Evolutionary conservation across 495 filamentous ascomycete genomes (phyloP), one percentile per base, ranked within the genome.

Genomic region (Lepraria neglecta): DNA sequence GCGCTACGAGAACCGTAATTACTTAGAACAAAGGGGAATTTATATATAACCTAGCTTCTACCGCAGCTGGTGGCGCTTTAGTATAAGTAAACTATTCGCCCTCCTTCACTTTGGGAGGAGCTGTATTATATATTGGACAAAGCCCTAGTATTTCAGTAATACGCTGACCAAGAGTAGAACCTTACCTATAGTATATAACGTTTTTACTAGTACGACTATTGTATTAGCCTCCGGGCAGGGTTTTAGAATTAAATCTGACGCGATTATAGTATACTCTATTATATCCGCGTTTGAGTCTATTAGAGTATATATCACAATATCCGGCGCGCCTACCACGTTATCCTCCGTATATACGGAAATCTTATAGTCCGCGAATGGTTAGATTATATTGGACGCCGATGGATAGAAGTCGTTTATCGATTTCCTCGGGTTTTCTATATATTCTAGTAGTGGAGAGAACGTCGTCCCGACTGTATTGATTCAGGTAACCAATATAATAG

Each of bases 121-220:
- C 64, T 59, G 38, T 54, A 7, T 40, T 69, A 64, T 69, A 63
- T 5, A 64, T 6, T 21, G 48, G 19, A 12, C 7, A 11, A 0
- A n/a, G 9, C 6, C 10, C 6, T 0, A 27, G 4, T 17, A 21
- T 14, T 40, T 3, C 30, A 21, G 9, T 11, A n/a, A 31, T 12
- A n/a, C 14, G 19, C 45, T 61, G 44, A 61, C 55, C 43, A 5
- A 19, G 17, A 33, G 14, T 31, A 69, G 67, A 33, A 64, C 64
- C 11, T 69, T 64, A 24, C 67, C 67, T 15, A 69, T 64, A 3
- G 67, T 64, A 44, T 69, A 69, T 44, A 69, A 69, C 31, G 64
- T 69, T 17, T 69, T 62, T 50, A 64, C 64, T 11, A 64, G 48
- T 61, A 55, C 27, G 50, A 27, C 30, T 33, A n/a, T 21, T 11